phyloP scores from a whole-genome alignment of 257 asterid genomes.

The Capsicum baccatum region DNA sequence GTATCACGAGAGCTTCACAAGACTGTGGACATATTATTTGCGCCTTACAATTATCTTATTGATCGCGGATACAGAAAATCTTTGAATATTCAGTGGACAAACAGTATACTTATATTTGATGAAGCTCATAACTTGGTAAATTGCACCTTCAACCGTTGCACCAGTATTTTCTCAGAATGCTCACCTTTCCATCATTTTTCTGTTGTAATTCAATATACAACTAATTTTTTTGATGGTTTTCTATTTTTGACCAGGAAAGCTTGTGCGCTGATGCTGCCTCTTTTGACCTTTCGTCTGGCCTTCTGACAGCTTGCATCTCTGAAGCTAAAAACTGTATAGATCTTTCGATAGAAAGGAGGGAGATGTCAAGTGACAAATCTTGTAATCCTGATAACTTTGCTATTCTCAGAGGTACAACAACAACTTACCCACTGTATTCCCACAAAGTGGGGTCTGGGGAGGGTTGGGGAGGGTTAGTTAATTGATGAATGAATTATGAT shows the following conservation, averaged over 20 bases:
- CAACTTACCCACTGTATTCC: no score
- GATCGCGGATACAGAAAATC: constrained; percentile 79
- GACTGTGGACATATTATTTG: constrained; percentile 89
- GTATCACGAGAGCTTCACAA: constrained; percentile 89
- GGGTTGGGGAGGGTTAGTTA: neutral
- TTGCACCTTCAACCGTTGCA: constrained; percentile 36
- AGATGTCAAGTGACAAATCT: constrained; percentile 75
- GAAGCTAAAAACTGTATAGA: constrained; percentile 86
- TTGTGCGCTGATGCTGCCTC: constrained; percentile 99
- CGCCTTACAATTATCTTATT: constrained; percentile 97
- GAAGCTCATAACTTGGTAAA: constrained; percentile 98
- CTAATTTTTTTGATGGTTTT: constrained; percentile 32
- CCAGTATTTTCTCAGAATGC: constrained; percentile 32
- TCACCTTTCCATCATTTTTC: constrained; percentile 23
- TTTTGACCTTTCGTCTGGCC: constrained; percentile 87
- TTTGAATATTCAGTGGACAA: constrained; percentile 69
- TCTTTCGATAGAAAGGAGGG: constrained; percentile 75
- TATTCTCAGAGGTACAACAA: constrained; percentile 75
- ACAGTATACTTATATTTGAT: constrained; percentile 90
- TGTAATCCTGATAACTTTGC: constrained; percentile 94
- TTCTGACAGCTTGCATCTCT: constrained; percentile 85
- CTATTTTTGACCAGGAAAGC: constrained; percentile 63
- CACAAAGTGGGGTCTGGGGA: no score
- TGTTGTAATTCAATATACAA: constrained; percentile 13
- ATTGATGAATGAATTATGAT: constrained; percentile 1